These are phyloP conservation scores for Marchantia polymorpha DNA, from an alignment of 225 moss, liverwort and hornwort species.

Conservation along the genomic window DNA sequence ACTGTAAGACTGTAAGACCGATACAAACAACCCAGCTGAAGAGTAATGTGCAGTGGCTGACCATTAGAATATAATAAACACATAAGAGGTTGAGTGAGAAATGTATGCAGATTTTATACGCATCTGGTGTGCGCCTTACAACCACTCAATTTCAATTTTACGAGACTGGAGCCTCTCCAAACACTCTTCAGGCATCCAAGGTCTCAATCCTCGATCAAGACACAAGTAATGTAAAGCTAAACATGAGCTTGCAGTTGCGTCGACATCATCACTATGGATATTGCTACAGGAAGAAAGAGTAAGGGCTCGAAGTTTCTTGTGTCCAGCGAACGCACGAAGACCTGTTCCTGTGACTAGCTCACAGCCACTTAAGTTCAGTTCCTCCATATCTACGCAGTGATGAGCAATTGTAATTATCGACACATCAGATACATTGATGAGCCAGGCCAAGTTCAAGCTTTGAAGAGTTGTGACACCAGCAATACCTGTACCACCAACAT, in stretches of 20 bases:
- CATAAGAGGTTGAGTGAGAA: too few species aligned
- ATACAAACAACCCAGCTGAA: too few species aligned
- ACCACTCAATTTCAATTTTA: constrained; percentile 16
- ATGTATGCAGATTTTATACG: too few species aligned
- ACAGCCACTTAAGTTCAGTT: constrained; percentile 23
- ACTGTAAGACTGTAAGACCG: too few species aligned
- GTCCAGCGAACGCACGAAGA: constrained; percentile 17
- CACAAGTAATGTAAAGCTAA: constrained; percentile 15
- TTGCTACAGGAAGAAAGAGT: constrained; percentile 17
- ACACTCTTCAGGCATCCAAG: constrained; percentile 21
- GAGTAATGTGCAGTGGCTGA: too few species aligned
- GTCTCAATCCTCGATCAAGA: constrained; percentile 17
- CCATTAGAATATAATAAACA: too few species aligned
- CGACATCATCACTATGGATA: constrained; percentile 23
- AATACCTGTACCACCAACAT: constrained; percentile 16
- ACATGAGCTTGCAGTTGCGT: constrained; percentile 6
- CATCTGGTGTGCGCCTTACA: neutral
- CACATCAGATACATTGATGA: constrained; percentile 23
- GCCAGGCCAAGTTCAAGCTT: constrained; percentile 24
- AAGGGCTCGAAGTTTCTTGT: constrained; percentile 18
- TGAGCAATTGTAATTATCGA: constrained; percentile 9
- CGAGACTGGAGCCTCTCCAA: constrained; percentile 20
- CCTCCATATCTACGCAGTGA: constrained; percentile 7
- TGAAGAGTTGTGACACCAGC: constrained; percentile 17
- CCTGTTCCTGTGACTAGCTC: constrained; percentile 21